Evolutionary conservation across 2,329 filamentous ascomycete genomes (phyloP).

Genomic region (Parastagonospora avenae): DNA sequence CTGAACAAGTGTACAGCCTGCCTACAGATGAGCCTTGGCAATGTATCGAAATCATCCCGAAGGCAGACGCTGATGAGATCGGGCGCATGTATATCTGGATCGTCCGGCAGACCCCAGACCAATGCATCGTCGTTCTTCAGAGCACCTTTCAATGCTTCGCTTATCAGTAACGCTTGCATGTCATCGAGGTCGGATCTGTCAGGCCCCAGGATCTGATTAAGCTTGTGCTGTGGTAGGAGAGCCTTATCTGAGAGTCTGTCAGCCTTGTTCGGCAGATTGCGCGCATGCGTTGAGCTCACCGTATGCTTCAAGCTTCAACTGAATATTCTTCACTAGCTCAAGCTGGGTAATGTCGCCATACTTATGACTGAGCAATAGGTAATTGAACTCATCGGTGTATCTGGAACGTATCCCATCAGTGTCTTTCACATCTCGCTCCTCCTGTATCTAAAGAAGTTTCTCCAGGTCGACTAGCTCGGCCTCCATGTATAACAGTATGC

Average conservation of each 20-base stretch:
- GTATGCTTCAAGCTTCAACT: background rate
- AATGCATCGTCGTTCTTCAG: too few species aligned
- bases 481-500: conserved; percentile 12
- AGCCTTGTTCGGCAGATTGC: too few species aligned
- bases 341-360: background rate
- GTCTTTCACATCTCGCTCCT: background rate
- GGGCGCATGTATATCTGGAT: background rate
- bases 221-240: background rate
- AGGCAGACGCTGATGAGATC: background rate
- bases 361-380: background rate
- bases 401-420: background rate
- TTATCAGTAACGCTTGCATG: background rate
- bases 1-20: background rate
- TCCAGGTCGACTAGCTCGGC: conserved; percentile 5
- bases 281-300: too few species aligned
- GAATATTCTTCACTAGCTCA: background rate
- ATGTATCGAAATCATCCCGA: background rate
- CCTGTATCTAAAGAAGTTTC: background rate
- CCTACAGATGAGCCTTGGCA: background rate
- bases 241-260: background rate
- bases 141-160: background rate
- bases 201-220: background rate
- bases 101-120: too few species aligned
- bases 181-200: background rate
- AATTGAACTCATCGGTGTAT: background rate